Percentiles rank a stretch among this genome's conserved stretches.
Evolutionary conservation across 495 filamentous ascomycete species (phyloP).

Genomic region (Penicillium pancosmium): DNA sequence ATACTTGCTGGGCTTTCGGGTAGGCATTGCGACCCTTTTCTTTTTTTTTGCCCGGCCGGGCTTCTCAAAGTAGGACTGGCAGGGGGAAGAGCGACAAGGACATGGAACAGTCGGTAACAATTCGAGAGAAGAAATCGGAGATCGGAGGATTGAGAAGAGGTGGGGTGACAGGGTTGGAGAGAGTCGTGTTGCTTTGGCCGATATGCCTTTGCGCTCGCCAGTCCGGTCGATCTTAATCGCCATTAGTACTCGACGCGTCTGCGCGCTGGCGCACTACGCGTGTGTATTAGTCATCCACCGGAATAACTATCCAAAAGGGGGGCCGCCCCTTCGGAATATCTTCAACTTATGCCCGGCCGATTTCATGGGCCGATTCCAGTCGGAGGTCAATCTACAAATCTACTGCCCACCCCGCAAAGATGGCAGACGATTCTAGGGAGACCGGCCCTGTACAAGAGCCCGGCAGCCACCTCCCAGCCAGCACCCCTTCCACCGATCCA

Average conservation of each 20-base stretch:
- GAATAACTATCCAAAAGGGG: constrained; percentile 33
- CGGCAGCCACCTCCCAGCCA: constrained; percentile 22
- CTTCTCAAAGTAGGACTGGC: constrained; percentile 20
- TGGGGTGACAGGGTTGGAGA: constrained; percentile 8
- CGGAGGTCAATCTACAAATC: constrained; percentile 1
- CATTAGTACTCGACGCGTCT: constrained; percentile 35
- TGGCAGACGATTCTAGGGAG: constrained; percentile 61
- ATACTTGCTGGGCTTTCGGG: constrained; percentile 57
- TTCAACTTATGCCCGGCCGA: constrained; percentile 17
- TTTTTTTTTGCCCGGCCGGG: constrained; percentile 32
- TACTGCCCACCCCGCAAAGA: constrained; percentile 28
- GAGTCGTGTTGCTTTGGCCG: constrained; percentile 9
- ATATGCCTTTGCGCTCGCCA: constrained; percentile 22
- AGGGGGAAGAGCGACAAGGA: constrained; percentile 16
- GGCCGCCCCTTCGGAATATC: constrained; percentile 22
- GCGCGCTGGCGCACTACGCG: constrained; percentile 35
- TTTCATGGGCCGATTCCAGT: constrained; percentile 1
- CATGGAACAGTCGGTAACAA: constrained; percentile 26
- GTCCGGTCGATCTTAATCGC: constrained; percentile 29
- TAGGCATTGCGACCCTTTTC: constrained; percentile 52
- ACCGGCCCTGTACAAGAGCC: constrained; percentile 16
- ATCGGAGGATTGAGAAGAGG: background rate
- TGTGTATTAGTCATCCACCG: constrained; percentile 25
- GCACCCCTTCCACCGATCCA: constrained; percentile 24
- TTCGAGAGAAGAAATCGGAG: background rate